These are phyloP conservation scores for Mycena metata DNA, from an alignment of 768 basidiomycete genomes.

Conservation along the genomic window DNA sequence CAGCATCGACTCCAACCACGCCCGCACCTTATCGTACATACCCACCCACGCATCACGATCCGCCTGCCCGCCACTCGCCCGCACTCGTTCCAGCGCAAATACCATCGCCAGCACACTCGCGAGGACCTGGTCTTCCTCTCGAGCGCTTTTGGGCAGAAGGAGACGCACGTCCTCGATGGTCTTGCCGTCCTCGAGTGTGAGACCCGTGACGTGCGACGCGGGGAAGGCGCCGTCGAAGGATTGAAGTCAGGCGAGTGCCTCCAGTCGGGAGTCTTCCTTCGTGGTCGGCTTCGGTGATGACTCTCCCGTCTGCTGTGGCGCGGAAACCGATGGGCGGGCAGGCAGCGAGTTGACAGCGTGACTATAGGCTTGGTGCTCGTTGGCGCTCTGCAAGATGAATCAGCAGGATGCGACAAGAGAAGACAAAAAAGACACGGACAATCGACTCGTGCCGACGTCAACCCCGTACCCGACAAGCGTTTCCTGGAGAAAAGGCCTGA, in stretches of 20 bases:
- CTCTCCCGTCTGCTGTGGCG: too few relatives aligned
- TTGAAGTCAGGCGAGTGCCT: slow-evolving; percentile 32
- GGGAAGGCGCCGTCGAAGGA: slow-evolving; percentile 35
- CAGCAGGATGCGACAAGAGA: too few relatives aligned
- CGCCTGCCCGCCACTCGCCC: background rate
- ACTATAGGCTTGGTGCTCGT: too few relatives aligned
- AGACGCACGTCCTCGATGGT: background rate
- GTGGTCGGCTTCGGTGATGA: background rate
- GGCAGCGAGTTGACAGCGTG: too few relatives aligned
- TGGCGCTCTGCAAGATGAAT: too few relatives aligned
- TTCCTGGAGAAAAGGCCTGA: too few relatives aligned
- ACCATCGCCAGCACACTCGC: slow-evolving; percentile 23
- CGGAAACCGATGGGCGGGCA: too few relatives aligned
- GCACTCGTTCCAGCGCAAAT: background rate
- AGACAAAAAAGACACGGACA: too few relatives aligned
- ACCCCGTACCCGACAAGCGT: too few relatives aligned
- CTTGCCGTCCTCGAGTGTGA: background rate
- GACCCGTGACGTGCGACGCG: background rate
- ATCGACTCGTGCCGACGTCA: too few relatives aligned
- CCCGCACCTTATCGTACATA: slow-evolving; percentile 25
- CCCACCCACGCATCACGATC: slow-evolving; percentile 28
- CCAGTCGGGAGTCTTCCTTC: slow-evolving; percentile 21
- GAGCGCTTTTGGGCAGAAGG: background rate
- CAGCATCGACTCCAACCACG: slow-evolving; percentile 1
- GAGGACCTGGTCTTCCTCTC: slow-evolving; percentile 20